Evolutionary conservation across 805 yeast species (phyloP).

Genomic region (Myxozyma geophila): DNA sequence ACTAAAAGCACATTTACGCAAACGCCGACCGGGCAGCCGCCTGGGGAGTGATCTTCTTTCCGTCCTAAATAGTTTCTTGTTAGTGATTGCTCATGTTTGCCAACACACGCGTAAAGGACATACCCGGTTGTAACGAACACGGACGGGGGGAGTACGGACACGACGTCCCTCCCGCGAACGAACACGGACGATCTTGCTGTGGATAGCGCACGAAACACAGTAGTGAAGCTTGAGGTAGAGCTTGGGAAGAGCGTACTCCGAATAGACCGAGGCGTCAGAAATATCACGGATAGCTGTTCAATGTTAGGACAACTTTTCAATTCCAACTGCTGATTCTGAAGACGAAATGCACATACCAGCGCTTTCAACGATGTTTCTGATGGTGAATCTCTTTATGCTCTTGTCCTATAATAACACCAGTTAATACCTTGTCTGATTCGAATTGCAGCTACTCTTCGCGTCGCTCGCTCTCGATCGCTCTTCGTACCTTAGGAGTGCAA

Average conservation of each 20-base stretch:
- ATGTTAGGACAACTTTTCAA: neutral
- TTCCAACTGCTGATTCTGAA: neutral
- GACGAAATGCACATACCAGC: slow-evolving; percentile 57
- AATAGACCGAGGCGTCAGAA: slow-evolving; percentile 98
- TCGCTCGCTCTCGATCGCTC: neutral
- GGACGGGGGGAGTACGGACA: slow-evolving; percentile 97
- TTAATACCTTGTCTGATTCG: too few relatives aligned
- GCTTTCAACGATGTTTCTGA: slow-evolving; percentile 99
- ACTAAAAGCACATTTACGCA: slow-evolving; percentile 33
- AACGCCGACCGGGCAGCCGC: slow-evolving; percentile 96
- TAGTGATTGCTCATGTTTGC: too few relatives aligned
- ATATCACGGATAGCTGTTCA: slow-evolving; percentile 88
- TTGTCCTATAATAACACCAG: slow-evolving; percentile 58
- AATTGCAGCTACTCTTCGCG: neutral
- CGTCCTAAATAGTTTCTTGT: too few relatives aligned
- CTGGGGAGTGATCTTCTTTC: slow-evolving; percentile 93
- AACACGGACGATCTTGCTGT: slow-evolving; percentile 99
- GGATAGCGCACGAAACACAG: slow-evolving; percentile 99
- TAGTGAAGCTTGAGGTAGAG: slow-evolving; percentile 99
- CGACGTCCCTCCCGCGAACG: slow-evolving; percentile 99
- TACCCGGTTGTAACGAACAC: slow-evolving; percentile 91
- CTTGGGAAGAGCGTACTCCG: slow-evolving; percentile 99
- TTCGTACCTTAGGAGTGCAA: slow-evolving; percentile 84
- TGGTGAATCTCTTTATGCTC: slow-evolving; percentile 99
- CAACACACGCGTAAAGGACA: too few relatives aligned